phyloP scores from a whole-genome alignment of 345 rosid genomes.

The Hypericum perforatum region DNA sequence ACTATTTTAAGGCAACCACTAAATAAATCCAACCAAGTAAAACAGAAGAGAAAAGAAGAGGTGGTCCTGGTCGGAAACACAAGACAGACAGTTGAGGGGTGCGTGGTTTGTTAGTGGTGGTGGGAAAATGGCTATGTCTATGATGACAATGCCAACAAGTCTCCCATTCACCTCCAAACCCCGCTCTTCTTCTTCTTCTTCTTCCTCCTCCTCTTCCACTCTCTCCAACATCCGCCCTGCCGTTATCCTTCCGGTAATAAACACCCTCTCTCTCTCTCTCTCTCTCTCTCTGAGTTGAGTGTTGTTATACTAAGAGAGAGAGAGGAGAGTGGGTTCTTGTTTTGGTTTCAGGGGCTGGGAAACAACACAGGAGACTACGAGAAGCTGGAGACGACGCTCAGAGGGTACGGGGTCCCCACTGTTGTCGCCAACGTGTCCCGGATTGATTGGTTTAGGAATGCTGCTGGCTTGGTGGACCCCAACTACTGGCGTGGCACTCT shows the following conservation, averaged over 20 bases:
- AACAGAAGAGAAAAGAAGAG: too few relatives aligned
- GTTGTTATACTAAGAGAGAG: background rate
- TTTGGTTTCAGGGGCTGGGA: constrained; percentile 58
- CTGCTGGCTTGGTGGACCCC: constrained; percentile 75
- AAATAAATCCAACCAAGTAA: too few relatives aligned
- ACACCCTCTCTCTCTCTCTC: constrained; percentile 7
- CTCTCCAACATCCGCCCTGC: constrained; percentile 46
- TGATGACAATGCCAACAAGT: constrained; percentile 26
- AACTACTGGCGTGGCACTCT: constrained; percentile 90
- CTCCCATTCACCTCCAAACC: constrained; percentile 22
- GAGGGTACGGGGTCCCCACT: constrained; percentile 51
- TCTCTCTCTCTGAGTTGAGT: background rate
- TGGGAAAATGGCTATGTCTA: constrained; percentile 29
- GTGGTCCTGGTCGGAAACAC: too few relatives aligned
- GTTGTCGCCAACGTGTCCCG: constrained; percentile 74
- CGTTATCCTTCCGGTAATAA: constrained; percentile 68
- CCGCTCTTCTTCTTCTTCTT: constrained; percentile 16
- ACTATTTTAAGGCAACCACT: too few relatives aligned
- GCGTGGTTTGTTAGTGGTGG: too few relatives aligned
- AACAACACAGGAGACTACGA: constrained; percentile 75
- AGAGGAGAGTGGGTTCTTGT: background rate
- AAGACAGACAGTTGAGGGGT: too few relatives aligned
- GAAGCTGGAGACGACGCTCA: constrained; percentile 47
- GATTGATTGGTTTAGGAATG: constrained; percentile 84
- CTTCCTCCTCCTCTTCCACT: constrained; percentile 16